Percentiles rank a stretch among this genome's conserved stretches.
Conservation (phyloP, 192 early-diverging fungal species). For the Coemansia sp. region DNA sequence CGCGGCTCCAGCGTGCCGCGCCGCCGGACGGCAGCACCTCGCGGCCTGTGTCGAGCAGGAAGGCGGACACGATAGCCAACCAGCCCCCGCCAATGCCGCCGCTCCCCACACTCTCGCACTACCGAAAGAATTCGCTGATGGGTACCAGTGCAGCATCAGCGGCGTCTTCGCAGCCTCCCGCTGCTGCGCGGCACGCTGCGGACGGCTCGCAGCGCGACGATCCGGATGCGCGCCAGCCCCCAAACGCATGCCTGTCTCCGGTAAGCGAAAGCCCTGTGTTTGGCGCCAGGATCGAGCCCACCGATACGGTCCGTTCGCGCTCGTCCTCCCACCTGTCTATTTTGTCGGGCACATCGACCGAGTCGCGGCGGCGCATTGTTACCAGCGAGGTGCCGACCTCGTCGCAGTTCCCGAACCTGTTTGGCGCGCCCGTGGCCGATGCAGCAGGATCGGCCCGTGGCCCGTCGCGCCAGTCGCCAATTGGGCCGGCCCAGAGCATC, state of each 20-base stretch:
- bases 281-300: neutral
- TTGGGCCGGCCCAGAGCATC: slow-evolving; percentile 7
- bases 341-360: slow-evolving; percentile 31
- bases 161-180: slow-evolving; percentile 16
- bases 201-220: slow-evolving; percentile 9
- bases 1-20: slow-evolving; percentile 21
- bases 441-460: neutral
- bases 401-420: slow-evolving; percentile 36
- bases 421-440: slow-evolving; percentile 18
- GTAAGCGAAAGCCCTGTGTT: slow-evolving; percentile 27
- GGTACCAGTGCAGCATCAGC: slow-evolving; percentile 8
- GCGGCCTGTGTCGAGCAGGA: neutral
- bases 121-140: slow-evolving; percentile 25
- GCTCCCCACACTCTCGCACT: too few species aligned
- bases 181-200: slow-evolving; percentile 2
- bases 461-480: slow-evolving; percentile 9
- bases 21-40: too few species aligned
- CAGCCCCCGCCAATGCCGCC: neutral
- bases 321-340: slow-evolving; percentile 41
- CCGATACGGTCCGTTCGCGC: slow-evolving; percentile 17
- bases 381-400: slow-evolving; percentile 33
- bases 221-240: neutral
- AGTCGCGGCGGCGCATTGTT: slow-evolving; percentile 44
- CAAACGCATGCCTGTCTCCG: slow-evolving; percentile 24
- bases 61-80: neutral